A percentile compares a stretch with the other conserved stretches of the same genome.
These are phyloP conservation scores for Pichia sp. DNA, from an alignment of 1,139 yeast species.

Conservation along the genomic window DNA sequence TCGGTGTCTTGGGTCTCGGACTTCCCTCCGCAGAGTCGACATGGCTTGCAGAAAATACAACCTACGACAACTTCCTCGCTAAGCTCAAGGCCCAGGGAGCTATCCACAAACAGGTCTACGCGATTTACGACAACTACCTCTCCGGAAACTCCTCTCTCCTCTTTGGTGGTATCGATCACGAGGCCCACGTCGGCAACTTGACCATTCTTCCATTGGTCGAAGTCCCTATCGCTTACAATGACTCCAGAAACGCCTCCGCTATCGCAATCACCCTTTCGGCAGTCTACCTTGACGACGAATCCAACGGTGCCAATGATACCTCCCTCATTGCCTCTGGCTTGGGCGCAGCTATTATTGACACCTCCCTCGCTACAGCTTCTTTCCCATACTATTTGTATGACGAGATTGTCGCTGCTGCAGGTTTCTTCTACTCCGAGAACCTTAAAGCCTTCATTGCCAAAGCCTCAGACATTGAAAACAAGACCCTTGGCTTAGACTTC, in stretches of 20 bases:
- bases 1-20: slow-evolving; percentile 59
- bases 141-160: slow-evolving; percentile 43
- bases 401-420: slow-evolving; percentile 38
- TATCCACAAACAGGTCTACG: slow-evolving; percentile 48
- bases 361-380: slow-evolving; percentile 57
- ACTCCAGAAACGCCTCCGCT: slow-evolving; percentile 37
- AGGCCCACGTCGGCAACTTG: slow-evolving; percentile 46
- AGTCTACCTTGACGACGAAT: slow-evolving; percentile 10
- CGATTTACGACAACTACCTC: slow-evolving; percentile 31
- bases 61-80: slow-evolving; percentile 52
- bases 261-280: slow-evolving; percentile 37
- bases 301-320: slow-evolving; percentile 22
- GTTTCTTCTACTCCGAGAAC: slow-evolving; percentile 35
- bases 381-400: slow-evolving; percentile 42
- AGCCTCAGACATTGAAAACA: slow-evolving; percentile 28
- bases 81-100: slow-evolving; percentile 48
- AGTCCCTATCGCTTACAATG: slow-evolving; percentile 23
- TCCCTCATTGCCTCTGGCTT: slow-evolving; percentile 33
- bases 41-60: slow-evolving; percentile 23
- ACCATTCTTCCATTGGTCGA: slow-evolving; percentile 39
- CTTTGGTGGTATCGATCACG: slow-evolving; percentile 53
- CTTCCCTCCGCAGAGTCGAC: slow-evolving; percentile 45
- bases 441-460: slow-evolving; percentile 34
- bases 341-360: slow-evolving; percentile 50
- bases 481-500: slow-evolving; percentile 42